These are phyloP conservation scores for Mallotus japonicus DNA, from an alignment of 441 rosid genomes.

Conservation along the genomic window DNA sequence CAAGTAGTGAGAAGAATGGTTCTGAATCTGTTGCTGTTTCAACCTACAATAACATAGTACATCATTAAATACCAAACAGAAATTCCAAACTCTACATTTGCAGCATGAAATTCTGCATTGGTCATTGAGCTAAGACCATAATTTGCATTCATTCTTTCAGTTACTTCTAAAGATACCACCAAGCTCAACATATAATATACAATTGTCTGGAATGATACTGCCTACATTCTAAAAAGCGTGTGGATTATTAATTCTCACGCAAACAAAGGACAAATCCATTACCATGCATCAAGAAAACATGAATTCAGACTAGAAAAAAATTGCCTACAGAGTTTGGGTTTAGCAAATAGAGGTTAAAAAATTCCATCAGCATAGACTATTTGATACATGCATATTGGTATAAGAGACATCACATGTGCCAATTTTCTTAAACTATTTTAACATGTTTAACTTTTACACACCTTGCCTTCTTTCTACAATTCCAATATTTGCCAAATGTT, in stretches of 20 bases:
- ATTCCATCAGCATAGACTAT: not conserved
- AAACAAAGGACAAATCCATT: not conserved
- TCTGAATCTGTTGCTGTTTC: constrained; percentile 89
- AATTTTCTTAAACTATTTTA: not conserved
- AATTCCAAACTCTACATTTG: not conserved
- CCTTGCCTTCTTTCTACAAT: not conserved
- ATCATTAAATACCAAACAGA: constrained; percentile 20
- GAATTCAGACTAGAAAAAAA: not conserved
- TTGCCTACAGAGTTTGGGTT: not conserved
- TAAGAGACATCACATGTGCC: not conserved
- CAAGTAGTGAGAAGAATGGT: constrained; percentile 68
- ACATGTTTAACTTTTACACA: not conserved
- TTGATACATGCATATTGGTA: not conserved
- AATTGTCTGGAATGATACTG: not conserved
- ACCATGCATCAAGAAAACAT: not conserved
- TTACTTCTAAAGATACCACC: not conserved
- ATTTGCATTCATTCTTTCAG: not conserved
- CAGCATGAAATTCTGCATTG: constrained; percentile 1
- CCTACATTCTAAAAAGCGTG: not conserved
- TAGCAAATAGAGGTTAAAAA: not conserved
- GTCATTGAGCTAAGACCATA: not conserved
- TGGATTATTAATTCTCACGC: not conserved
- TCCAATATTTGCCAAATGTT: not conserved
- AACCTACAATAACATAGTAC: constrained; percentile 47
- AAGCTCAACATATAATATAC: not conserved